Conservation (phyloP, 768 basidiomycete species). For the Kwoniella europaea region DNA sequence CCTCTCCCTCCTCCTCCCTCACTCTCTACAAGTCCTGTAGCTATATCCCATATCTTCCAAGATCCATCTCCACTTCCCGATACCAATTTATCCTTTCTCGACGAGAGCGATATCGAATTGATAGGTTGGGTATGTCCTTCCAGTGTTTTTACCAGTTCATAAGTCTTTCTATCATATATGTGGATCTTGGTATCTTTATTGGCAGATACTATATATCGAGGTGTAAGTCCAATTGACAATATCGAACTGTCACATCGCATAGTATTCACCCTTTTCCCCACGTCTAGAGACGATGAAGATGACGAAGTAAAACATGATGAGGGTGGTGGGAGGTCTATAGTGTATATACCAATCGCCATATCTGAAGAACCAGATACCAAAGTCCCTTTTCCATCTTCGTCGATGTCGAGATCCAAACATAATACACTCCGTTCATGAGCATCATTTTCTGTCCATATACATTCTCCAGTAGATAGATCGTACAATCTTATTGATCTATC, state of each 20-base stretch:
- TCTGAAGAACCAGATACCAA: slow-evolving; percentile 42
- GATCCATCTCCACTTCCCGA: slow-evolving; percentile 37
- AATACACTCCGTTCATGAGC: slow-evolving; percentile 48
- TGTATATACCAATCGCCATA: slow-evolving; percentile 33
- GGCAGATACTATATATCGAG: slow-evolving; percentile 25
- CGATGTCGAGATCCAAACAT: slow-evolving; percentile 24
- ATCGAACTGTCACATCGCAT: slow-evolving; percentile 31
- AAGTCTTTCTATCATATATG: slow-evolving; percentile 20
- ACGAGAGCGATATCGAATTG: slow-evolving; percentile 34
- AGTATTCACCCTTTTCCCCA: slow-evolving; percentile 6
- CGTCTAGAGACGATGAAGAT: not conserved
- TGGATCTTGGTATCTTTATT: slow-evolving; percentile 38
- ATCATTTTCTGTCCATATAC: slow-evolving; percentile 7
- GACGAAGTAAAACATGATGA: not conserved
- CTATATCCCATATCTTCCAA: slow-evolving; percentile 40
- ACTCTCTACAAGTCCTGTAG: slow-evolving; percentile 6
- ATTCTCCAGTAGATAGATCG: not conserved
- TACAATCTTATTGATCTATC: slow-evolving; percentile 39
- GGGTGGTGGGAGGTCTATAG: slow-evolving; percentile 11
- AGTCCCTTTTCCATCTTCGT: slow-evolving; percentile 24
- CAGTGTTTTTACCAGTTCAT: slow-evolving; percentile 10
- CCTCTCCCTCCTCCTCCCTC: slow-evolving; percentile 27
- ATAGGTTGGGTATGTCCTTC: slow-evolving; percentile 32
- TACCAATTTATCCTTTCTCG: slow-evolving; percentile 15
- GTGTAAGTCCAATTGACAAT: slow-evolving; percentile 32